Percentiles rank a stretch among this genome's conserved stretches.
Conservation (phyloP, 179 eudicot genomes). For the Carnegiea gigantea region DNA sequence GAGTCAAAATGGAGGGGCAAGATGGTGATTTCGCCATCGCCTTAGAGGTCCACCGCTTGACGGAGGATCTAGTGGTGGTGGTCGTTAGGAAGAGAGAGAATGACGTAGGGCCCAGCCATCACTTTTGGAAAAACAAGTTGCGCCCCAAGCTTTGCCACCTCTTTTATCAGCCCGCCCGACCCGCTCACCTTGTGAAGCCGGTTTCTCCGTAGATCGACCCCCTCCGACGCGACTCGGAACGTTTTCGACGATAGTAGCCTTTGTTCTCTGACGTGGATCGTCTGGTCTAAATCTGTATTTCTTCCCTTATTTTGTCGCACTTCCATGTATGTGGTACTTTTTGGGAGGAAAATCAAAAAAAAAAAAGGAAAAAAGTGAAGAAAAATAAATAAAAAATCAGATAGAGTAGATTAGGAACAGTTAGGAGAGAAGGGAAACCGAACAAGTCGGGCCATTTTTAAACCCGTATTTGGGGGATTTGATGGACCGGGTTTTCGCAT, state of each 20-base stretch:
- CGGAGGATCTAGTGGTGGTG: conserved; percentile 46
- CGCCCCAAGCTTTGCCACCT: conserved; percentile 26
- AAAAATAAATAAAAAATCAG: background rate
- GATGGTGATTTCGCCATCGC: conserved; percentile 32
- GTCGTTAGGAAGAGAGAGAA: conserved; percentile 34
- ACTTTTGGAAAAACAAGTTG: conserved; percentile 23
- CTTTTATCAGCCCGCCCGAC: conserved; percentile 14
- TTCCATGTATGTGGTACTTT: background rate
- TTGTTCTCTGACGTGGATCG: background rate
- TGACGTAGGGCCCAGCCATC: conserved; percentile 16
- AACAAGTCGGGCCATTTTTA: background rate
- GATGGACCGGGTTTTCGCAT: background rate
- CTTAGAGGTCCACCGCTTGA: conserved; percentile 39
- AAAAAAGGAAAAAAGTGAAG: no score
- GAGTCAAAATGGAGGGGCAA: conserved; percentile 41
- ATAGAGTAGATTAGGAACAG: background rate
- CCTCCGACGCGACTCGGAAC: background rate
- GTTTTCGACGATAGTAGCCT: background rate
- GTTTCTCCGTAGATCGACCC: background rate
- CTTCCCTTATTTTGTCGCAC: background rate
- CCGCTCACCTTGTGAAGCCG: background rate
- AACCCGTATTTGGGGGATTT: conserved; percentile 1
- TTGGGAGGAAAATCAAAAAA: no score
- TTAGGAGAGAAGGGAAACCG: background rate
- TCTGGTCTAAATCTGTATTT: background rate